Evolutionary conservation across 2,329 filamentous ascomycete species (phyloP).

Genomic region (Colletotrichum sp.): DNA sequence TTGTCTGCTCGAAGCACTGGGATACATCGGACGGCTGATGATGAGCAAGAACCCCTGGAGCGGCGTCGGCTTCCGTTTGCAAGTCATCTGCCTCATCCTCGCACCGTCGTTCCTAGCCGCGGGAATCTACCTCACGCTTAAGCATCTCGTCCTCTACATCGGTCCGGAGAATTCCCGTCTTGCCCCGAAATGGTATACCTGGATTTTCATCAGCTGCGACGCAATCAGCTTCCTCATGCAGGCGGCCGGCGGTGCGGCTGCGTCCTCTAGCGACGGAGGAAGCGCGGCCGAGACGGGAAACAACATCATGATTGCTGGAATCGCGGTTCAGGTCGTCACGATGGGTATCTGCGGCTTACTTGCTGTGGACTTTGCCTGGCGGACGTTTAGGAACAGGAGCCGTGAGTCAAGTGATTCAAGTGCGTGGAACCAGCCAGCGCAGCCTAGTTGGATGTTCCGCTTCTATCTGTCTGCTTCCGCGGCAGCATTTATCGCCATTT

Average conservation of each 20-base stretch:
- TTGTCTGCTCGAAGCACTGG: constrained; percentile 16
- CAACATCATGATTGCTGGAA: neutral
- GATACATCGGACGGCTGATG: constrained; percentile 19
- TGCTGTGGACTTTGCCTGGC: neutral
- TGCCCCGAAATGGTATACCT: constrained; percentile 45
- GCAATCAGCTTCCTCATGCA: constrained; percentile 61
- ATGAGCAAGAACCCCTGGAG: constrained; percentile 14
- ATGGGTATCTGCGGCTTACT: neutral
- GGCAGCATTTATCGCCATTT: neutral
- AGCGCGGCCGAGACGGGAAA: neutral
- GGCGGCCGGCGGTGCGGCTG: constrained; percentile 60
- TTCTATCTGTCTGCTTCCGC: neutral
- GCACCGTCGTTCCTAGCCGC: constrained; percentile 18
- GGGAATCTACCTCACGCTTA: constrained; percentile 18
- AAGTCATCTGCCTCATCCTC: constrained; percentile 16
- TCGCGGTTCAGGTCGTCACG: neutral
- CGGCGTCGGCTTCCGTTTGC: neutral
- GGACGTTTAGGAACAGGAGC: neutral
- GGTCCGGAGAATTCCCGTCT: neutral
- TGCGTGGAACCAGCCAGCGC: neutral
- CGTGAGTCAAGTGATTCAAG: neutral
- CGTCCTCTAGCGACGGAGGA: neutral
- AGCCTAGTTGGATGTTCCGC: neutral
- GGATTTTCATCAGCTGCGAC: constrained; percentile 64
- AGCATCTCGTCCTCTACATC: constrained; percentile 3